Conservation (phyloP, 2,329 filamentous ascomycete genomes). For the Phaeophleospora eucalypticola region DNA sequence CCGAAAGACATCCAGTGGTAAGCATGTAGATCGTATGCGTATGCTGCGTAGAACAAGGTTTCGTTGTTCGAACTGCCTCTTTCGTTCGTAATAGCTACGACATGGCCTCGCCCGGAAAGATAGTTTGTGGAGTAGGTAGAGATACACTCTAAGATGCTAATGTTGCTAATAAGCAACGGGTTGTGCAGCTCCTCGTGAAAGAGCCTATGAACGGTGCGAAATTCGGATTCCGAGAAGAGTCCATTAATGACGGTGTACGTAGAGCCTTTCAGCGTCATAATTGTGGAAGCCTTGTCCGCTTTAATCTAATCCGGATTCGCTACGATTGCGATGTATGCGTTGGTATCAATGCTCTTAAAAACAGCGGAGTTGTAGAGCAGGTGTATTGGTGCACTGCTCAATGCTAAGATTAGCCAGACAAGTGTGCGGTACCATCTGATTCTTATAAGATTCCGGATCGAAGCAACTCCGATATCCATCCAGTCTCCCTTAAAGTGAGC, state of each 20-base stretch:
- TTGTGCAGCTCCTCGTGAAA: constrained; percentile 4
- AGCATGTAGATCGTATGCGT: neutral
- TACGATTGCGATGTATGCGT: constrained; percentile 18
- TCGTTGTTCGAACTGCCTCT: constrained; percentile 5
- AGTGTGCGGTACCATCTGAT: constrained; percentile 21
- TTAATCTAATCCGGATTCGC: constrained; percentile 14
- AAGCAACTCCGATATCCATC: constrained; percentile 46
- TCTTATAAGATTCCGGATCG: constrained; percentile 36
- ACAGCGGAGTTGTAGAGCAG: constrained; percentile 34
- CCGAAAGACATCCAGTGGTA: too few species aligned
- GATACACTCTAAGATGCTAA: constrained; percentile 13
- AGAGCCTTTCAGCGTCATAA: constrained; percentile 1
- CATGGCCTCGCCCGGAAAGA: constrained; percentile 9
- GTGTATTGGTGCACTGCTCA: constrained; percentile 36
- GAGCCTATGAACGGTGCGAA: constrained; percentile 3
- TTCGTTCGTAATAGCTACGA: constrained; percentile 13
- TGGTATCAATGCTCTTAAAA: constrained; percentile 24
- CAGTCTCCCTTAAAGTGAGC: constrained; percentile 42
- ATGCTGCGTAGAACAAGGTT: constrained; percentile 12
- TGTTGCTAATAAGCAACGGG: constrained; percentile 4
- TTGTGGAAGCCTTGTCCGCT: constrained; percentile 5
- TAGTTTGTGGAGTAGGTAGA: constrained; percentile 11
- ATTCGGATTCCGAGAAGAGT: neutral
- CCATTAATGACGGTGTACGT: neutral
- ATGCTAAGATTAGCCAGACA: constrained; percentile 25